Percentiles rank a stretch among this genome's conserved stretches.
Evolutionary conservation across 2,329 filamentous ascomycete species (phyloP).

Genomic region (Beauveria sp.): DNA sequence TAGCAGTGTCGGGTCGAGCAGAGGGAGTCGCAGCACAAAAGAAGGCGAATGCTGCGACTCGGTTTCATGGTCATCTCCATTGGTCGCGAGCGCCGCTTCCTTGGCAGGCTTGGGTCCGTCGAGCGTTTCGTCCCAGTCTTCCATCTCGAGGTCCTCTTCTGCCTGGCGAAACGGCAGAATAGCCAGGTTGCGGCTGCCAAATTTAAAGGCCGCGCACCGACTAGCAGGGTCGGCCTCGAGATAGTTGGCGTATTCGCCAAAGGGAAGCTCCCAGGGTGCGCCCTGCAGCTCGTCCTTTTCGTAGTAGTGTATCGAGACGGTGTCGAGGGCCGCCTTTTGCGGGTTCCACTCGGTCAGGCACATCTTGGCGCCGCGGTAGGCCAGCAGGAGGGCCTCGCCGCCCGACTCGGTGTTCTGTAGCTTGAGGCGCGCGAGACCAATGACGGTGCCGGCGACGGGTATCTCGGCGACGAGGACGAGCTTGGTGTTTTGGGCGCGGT

Average conservation of each 20-base stretch:
- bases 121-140: constrained; percentile 78
- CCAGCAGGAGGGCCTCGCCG: constrained; percentile 75
- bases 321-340: constrained; percentile 68
- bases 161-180: constrained; percentile 86
- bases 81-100: constrained; percentile 26
- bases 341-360: constrained; percentile 93
- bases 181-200: constrained; percentile 79
- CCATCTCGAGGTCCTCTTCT: constrained; percentile 84
- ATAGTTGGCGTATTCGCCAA: constrained; percentile 71
- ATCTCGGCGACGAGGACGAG: constrained; percentile 82
- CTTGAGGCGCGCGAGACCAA: constrained; percentile 72
- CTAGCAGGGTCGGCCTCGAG: constrained; percentile 85
- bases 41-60: constrained; percentile 76
- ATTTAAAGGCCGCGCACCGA: constrained; percentile 89
- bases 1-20: constrained; percentile 78
- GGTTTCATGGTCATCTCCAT: constrained; percentile 29
- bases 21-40: constrained; percentile 84
- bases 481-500: constrained; percentile 62
- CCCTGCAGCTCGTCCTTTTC: constrained; percentile 84
- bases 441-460: constrained; percentile 73
- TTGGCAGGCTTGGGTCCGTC: constrained; percentile 58
- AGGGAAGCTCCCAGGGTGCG: constrained; percentile 70
- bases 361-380: constrained; percentile 85
- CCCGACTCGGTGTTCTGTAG: constrained; percentile 65
- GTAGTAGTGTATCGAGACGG: constrained; percentile 95